Evolutionary conservation across 768 basidiomycete species (phyloP), one percentile per base, ranked within the genome.

Genomic region (Russula foetens): DNA sequence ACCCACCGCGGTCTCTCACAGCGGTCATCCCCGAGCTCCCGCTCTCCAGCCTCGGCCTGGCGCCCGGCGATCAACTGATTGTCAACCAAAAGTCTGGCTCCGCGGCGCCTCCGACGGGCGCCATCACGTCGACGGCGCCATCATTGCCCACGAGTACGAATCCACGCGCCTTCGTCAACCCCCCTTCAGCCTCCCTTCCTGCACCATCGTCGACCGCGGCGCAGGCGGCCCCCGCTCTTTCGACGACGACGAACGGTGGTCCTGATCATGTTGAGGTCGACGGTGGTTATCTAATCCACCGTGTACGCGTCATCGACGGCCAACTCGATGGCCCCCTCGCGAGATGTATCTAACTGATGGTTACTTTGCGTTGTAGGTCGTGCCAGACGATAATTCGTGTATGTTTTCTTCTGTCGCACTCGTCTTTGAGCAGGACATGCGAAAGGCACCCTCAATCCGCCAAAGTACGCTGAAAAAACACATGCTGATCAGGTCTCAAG

Each of bases 371-470:
- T 38, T 26, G 39, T 64, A 90, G 83, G 79, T 93, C 57, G 92
- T 96, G 19, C 95, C 94, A n/a, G 96, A 98, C 68, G 96, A 98
- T 74, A 98, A 98, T 68, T 90, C 92, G 1, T 98, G 96, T 71
- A 76, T 98, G 31, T 98, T 98, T 75, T 88, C 88, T 3, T 85
- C 93, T 3, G 77, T 92, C 47, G 91, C 90, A 17, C 75, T 96
- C 44, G 76, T 96, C 1, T 95, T 98, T 67, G 84, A 88, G 69
- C 92, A 95, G 67, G 84, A 84, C 59, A 85, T 88, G 14, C 72
- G 78, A n/a, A 85, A 85, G 60, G 88, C 88, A 2, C 75, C 77
- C 26, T 73, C 77, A 62, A 81, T 97, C 69, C 81, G 95, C 44
- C 78, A 89, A 73, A 82, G 93, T 94, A 66, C 62, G 81, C 70